A percentile compares a stretch with the other conserved stretches of the same genome.
Conservation (phyloP, 768 basidiomycete genomes). For the Tubosaeta brunneosetosa region DNA sequence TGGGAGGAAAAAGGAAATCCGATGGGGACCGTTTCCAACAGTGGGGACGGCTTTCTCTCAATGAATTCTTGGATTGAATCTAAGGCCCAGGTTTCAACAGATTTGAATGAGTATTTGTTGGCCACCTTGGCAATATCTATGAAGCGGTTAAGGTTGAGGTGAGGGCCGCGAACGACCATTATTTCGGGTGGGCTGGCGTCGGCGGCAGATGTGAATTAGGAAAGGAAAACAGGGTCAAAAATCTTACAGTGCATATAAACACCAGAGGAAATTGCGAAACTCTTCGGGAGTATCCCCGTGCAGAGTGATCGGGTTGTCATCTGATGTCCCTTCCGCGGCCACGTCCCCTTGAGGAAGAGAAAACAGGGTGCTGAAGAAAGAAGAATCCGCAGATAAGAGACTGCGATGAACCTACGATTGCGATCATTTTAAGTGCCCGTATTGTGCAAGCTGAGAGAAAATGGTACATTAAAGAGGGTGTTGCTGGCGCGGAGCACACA, state of each 20-base stretch:
- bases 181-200: slow-evolving; percentile 58
- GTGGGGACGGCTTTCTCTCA: slow-evolving; percentile 51
- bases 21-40: slow-evolving; percentile 40
- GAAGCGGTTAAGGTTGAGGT: slow-evolving; percentile 49
- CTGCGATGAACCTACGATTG: slow-evolving; percentile 50
- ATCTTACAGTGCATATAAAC: slow-evolving; percentile 68
- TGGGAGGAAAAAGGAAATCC: slow-evolving; percentile 20
- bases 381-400: slow-evolving; percentile 57
- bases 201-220: neutral
- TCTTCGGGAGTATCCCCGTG: slow-evolving; percentile 59
- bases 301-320: slow-evolving; percentile 61
- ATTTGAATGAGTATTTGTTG: slow-evolving; percentile 73
- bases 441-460: neutral
- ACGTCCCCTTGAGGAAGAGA: slow-evolving; percentile 55
- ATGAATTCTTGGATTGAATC: slow-evolving; percentile 69
- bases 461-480: slow-evolving; percentile 62
- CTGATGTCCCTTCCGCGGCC: slow-evolving; percentile 53
- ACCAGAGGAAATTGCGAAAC: slow-evolving; percentile 72
- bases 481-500: slow-evolving; percentile 60
- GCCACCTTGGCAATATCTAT: slow-evolving; percentile 62
- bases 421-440: neutral
- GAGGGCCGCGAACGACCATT: slow-evolving; percentile 40
- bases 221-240: neutral
- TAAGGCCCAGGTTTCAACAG: slow-evolving; percentile 69
- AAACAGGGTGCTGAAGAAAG: slow-evolving; percentile 65